Evolutionary conservation across 768 basidiomycete species (phyloP), one percentile per base, ranked within the genome.

Genomic region (Mycena venus): DNA sequence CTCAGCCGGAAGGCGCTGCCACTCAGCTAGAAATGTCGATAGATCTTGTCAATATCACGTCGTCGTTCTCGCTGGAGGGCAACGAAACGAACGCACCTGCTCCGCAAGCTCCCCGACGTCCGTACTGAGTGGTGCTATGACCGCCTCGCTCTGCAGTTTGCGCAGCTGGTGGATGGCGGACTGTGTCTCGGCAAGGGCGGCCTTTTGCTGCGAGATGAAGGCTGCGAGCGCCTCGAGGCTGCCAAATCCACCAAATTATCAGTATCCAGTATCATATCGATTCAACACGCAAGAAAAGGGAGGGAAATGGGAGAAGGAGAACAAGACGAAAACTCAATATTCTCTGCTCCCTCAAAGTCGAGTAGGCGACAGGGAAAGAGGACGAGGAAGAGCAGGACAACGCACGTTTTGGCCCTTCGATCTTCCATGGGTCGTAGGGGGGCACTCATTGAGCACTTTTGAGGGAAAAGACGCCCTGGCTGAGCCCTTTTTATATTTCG

Each of bases 201-300:
- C 80, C 80, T 83, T 89, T 83, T 95, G 94, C 49, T 88, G 84
- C 68, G 88, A 85, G 74, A 95, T 88, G 82, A 91, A 95, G 59
- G 84, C 84, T 78, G 90, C 88, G 77, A 95, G 92, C 85, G 92
- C 92, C 82, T 92, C 88, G 77, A 91, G 82, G 78, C 91, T 92
- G 21, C 8, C 6, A 15, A 23, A 2, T n/a, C n/a, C n/a, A n/a
- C n/a, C n/a, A n/a, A n/a, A n/a, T n/a, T n/a, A n/a, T n/a, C n/a
- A n/a, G n/a, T n/a, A n/a, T n/a, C n/a, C n/a, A n/a, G n/a, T n/a
- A n/a, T n/a, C n/a, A n/a, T n/a, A n/a, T n/a, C n/a, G n/a, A n/a
- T n/a, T n/a, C n/a, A n/a, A n/a, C n/a, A n/a, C n/a, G n/a, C n/a
- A n/a, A n/a, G n/a, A n/a, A n/a, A n/a, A n/a, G n/a, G n/a, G n/a